Evolutionary conservation across 31 red algal genomes (phyloP).

Genomic region (Odonthalia washingtoniensis): DNA sequence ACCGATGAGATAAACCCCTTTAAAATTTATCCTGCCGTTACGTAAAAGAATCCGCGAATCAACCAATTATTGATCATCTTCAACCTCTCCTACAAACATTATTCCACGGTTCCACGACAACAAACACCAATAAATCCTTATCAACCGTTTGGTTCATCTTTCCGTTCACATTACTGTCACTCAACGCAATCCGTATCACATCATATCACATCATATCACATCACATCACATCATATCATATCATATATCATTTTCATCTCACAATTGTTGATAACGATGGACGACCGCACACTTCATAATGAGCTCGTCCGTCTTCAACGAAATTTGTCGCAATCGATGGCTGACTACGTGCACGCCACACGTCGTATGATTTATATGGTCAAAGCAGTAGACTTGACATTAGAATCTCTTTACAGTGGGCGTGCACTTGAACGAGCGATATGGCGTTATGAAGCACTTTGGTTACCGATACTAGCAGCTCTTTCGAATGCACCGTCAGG

Average conservation of each 20-base stretch:
- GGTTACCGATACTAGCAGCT: conserved; percentile 65
- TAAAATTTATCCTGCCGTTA: no score
- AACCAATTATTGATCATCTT: no score
- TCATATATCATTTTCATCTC: not conserved
- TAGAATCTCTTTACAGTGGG: conserved; percentile 69
- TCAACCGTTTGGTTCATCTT: no score
- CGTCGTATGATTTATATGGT: conserved; percentile 66
- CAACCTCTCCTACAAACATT: no score
- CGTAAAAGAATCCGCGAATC: no score
- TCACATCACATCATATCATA: no score
- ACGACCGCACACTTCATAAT: conserved; percentile 21
- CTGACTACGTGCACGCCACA: conserved; percentile 61
- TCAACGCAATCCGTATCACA: no score
- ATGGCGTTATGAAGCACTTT: conserved; percentile 76
- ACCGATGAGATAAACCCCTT: no score
- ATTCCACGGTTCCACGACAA: no score
- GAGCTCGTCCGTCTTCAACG: conserved; percentile 71
- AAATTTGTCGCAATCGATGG: conserved; percentile 62
- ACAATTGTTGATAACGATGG: conserved; percentile 35
- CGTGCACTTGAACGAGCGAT: conserved; percentile 69
- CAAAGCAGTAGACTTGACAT: conserved; percentile 70
- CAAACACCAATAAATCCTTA: no score
- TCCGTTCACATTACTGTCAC: no score
- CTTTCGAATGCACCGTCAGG: conserved; percentile 26
- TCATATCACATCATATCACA: no score